Evolutionary conservation across 2,329 filamentous ascomycete species (phyloP), one percentile per base, ranked within the genome.

Genomic region (Cytospora mali): DNA sequence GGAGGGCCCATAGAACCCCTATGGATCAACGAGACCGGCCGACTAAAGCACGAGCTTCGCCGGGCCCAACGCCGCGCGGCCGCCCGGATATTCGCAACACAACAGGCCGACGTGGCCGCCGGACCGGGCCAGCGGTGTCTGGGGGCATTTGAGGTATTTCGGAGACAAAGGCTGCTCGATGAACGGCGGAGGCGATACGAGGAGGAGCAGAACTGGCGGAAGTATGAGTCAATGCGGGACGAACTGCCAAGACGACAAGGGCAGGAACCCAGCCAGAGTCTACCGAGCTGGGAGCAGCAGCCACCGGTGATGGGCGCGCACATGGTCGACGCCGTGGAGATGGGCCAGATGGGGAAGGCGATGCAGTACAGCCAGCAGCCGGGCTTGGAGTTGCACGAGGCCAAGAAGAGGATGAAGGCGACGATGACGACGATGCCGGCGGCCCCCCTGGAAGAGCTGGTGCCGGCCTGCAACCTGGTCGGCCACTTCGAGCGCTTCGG

Each of bases 1-100:
- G 83, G 84, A 66, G 83, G 83, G 2, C 80, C 83, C 14, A 81
- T 86, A 71, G 80, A 85, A 66, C 78, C 83, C 4, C 71, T 77
- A n/a, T 86, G 83, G 84, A 77, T 81, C 27, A 77, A 76, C 68
- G 82, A 86, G 62, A 86, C 84, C 31, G 74, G 76, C 42, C 66
- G 70, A 28, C 76, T 87, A 28, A 76, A 80, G 57, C 75, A 75
- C 49, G 79, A 84, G 56, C 77, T 87, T 35, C 84, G 86, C 73
- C 80, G 82, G 51, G 79, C 83, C 10, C 84, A 87, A 71, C 85
- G 84, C 71, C 81, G 82, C 54, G 83, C 83, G 11, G 83, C 83
- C 29, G 74, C 80, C 58, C 81, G 84, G 66, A 84, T 87, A 66
- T 85, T 83, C 71, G 76, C 77, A 18, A 78, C 80, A 4, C 79